These are phyloP conservation scores for Stentor coeruleus DNA, from an alignment of 73 alveolate species.

Conservation along the genomic window DNA sequence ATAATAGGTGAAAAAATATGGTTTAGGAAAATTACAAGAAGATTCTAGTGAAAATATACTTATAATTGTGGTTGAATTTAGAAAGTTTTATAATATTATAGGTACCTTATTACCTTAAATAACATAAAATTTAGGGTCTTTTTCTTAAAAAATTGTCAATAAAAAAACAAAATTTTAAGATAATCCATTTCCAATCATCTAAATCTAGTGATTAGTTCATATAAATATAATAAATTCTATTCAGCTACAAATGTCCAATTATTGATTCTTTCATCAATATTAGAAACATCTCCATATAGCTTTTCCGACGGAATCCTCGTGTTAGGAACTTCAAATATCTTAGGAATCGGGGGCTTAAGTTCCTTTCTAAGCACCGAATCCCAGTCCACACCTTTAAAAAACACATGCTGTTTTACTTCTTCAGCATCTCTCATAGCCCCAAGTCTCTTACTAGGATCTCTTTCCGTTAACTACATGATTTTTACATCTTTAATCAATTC, in stretches of 20 bases:
- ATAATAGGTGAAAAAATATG: background rate
- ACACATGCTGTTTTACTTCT: slow-evolving; percentile 84
- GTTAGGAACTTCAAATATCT: background rate
- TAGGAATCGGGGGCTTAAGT: slow-evolving; percentile 26
- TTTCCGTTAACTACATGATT: slow-evolving; percentile 54
- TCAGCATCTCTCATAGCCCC: slow-evolving; percentile 83
- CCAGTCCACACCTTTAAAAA: slow-evolving; percentile 92
- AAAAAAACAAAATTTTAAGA: too few relatives aligned
- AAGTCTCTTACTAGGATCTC: slow-evolving; percentile 84
- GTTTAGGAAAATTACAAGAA: too few relatives aligned
- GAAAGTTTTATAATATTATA: too few relatives aligned
- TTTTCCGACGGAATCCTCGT: background rate
- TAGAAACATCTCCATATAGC: background rate
- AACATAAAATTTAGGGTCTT: too few relatives aligned
- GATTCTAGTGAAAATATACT: too few relatives aligned
- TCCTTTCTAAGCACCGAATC: slow-evolving; percentile 67
- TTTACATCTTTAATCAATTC: slow-evolving; percentile 47
- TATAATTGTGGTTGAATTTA: too few relatives aligned
- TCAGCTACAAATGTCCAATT: background rate
- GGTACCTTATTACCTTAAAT: too few relatives aligned
- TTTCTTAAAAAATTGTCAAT: too few relatives aligned
- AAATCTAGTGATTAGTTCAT: too few relatives aligned
- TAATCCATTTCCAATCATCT: too few relatives aligned
- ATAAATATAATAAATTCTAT: too few relatives aligned
- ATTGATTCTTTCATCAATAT: background rate